These are phyloP conservation scores for Pistacia vera DNA, from an alignment of 345 rosid genomes.

Conservation along the genomic window DNA sequence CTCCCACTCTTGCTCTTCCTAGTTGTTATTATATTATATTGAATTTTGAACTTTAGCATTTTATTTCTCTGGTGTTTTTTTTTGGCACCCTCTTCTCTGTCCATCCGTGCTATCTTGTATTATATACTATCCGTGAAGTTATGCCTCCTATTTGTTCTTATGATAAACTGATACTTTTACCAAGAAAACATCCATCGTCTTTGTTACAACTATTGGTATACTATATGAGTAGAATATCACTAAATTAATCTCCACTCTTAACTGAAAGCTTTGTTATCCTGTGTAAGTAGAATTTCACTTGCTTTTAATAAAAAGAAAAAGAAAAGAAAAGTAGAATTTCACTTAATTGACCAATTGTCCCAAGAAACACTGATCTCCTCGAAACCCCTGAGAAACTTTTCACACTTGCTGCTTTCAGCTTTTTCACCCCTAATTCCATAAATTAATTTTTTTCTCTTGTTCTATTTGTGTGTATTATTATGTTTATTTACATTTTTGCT, in stretches of 20 bases:
- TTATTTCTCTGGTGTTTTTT: not conserved
- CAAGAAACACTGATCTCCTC: not conserved
- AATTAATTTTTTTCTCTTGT: not conserved
- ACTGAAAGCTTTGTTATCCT: not conserved
- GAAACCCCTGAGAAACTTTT: not conserved
- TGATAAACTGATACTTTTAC: not conserved
- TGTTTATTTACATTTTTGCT: not conserved
- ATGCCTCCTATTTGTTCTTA: not conserved
- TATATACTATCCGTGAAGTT: not conserved
- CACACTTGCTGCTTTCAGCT: not conserved
- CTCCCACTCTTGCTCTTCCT: not conserved
- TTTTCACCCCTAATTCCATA: not conserved
- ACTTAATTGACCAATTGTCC: not conserved
- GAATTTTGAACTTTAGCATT: not conserved
- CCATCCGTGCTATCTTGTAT: not conserved
- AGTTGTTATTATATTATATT: not conserved
- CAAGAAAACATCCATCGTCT: not conserved
- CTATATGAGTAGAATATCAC: too few relatives aligned
- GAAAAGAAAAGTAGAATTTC: not conserved
- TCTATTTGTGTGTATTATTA: not conserved
- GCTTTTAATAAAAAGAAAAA: too few relatives aligned
- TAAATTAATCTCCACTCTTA: not conserved
- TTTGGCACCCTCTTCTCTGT: too few relatives aligned
- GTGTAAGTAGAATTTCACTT: not conserved
- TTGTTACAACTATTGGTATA: too few relatives aligned